Evolutionary conservation across 148 eudicot species (phyloP).

Genomic region (Silene conica): DNA sequence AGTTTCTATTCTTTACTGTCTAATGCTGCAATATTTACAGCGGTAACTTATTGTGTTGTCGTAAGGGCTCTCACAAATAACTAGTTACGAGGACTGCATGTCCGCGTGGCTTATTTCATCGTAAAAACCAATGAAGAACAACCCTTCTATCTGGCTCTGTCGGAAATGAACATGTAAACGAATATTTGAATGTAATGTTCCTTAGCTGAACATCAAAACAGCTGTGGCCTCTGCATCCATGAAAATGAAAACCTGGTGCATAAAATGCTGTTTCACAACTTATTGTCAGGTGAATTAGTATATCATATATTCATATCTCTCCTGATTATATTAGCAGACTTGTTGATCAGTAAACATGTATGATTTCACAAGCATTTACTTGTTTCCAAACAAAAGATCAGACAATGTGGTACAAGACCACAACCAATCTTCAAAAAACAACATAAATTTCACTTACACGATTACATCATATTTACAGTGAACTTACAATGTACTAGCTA

Average conservation of each 20-base stretch:
- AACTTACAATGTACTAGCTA: constrained; percentile 4
- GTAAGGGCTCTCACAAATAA: no score
- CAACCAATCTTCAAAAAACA: neutral
- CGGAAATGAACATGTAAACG: no score
- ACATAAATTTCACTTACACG: neutral
- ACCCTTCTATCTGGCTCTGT: no score
- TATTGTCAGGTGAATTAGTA: neutral
- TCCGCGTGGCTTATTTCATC: neutral
- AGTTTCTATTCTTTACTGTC: neutral
- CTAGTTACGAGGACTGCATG: neutral
- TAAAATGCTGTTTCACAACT: neutral
- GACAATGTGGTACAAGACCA: neutral
- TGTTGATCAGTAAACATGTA: neutral
- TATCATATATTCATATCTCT: neutral
- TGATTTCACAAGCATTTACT: neutral
- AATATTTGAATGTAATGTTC: no score
- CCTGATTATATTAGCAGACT: no score
- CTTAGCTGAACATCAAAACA: no score
- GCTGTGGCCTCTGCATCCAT: no score
- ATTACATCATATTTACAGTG: constrained; percentile 5
- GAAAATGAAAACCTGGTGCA: no score
- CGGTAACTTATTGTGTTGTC: neutral
- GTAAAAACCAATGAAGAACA: neutral
- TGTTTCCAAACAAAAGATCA: neutral
- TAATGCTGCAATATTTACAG: neutral